Conservation (phyloP, 2,329 filamentous ascomycete genomes). For the Calonectria ilicicola region DNA sequence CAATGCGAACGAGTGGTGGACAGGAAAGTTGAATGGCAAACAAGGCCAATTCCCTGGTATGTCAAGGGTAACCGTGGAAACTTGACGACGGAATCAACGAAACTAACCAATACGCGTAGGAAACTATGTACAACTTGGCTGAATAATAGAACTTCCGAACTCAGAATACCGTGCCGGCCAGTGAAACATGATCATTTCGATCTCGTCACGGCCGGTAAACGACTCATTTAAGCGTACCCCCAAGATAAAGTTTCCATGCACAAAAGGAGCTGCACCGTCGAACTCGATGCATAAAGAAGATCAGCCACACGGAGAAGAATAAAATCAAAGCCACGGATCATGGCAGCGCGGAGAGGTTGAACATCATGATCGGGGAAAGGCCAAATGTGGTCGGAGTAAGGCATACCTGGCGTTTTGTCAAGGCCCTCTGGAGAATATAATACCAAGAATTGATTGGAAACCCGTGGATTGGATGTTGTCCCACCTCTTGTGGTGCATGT, state of each 20-base stretch:
- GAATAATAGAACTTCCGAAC: slow-evolving; percentile 13
- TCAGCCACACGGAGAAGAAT: not conserved
- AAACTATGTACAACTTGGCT: slow-evolving; percentile 61
- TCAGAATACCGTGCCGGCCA: slow-evolving; percentile 1
- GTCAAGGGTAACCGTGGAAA: slow-evolving; percentile 40
- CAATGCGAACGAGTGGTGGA: slow-evolving; percentile 99
- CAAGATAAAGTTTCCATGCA: slow-evolving; percentile 27
- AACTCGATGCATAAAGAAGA: slow-evolving; percentile 9
- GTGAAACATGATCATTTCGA: slow-evolving; percentile 22
- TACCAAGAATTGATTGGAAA: slow-evolving; percentile 24
- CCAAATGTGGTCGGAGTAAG: slow-evolving; percentile 11
- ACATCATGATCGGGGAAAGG: slow-evolving; percentile 17
- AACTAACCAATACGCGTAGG: slow-evolving; percentile 51
- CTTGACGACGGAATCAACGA: not conserved
- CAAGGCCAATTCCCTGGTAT: slow-evolving; percentile 95
- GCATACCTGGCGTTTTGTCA: slow-evolving; percentile 22
- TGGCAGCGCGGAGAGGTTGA: slow-evolving; percentile 3
- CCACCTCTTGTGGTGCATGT: not conserved
- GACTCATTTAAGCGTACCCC: slow-evolving; percentile 22
- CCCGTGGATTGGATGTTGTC: not conserved
- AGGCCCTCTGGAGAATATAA: slow-evolving; percentile 13
- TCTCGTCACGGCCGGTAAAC: slow-evolving; percentile 27
- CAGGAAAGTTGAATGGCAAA: slow-evolving; percentile 81
- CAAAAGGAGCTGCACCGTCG: slow-evolving; percentile 1
- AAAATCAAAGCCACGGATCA: not conserved